Evolutionary conservation across 495 filamentous ascomycete genomes (phyloP).

Genomic region (Hypoxylon fragiforme): DNA sequence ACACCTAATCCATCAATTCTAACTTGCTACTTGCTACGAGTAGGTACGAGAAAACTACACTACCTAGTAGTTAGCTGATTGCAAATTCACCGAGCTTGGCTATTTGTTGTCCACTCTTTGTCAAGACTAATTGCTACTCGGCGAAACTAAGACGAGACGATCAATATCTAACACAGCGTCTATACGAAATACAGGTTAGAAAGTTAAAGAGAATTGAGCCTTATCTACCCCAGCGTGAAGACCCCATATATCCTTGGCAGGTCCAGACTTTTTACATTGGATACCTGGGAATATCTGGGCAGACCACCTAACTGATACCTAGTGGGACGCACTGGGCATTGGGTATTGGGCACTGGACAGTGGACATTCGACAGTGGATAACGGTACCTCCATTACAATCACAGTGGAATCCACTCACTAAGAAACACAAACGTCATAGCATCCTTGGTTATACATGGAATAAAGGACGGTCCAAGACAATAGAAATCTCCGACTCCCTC

Average conservation of each 20-base stretch:
- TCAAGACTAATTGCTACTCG: no score
- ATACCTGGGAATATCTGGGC: not conserved
- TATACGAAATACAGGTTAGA: not conserved
- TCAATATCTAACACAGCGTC: constrained; percentile 11
- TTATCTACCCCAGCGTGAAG: not conserved
- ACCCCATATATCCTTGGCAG: not conserved
- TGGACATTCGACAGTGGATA: no score
- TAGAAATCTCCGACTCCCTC: constrained; percentile 10
- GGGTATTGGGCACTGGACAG: not conserved
- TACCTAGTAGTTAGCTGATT: no score
- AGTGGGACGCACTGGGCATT: no score
- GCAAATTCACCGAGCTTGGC: no score
- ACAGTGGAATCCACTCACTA: constrained; percentile 3
- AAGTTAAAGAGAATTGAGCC: not conserved
- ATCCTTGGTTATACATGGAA: constrained; percentile 19
- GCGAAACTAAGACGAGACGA: not conserved
- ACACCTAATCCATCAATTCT: no score
- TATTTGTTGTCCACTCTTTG: no score
- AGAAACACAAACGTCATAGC: constrained; percentile 26
- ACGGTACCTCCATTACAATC: no score
- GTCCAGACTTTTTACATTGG: constrained; percentile 1
- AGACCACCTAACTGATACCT: no score
- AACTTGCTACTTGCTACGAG: no score
- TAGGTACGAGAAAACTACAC: no score
- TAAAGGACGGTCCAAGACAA: constrained; percentile 9